phyloP scores from a whole-genome alignment of 1,284 basidiomycete species.

The Agaricales sp. region DNA sequence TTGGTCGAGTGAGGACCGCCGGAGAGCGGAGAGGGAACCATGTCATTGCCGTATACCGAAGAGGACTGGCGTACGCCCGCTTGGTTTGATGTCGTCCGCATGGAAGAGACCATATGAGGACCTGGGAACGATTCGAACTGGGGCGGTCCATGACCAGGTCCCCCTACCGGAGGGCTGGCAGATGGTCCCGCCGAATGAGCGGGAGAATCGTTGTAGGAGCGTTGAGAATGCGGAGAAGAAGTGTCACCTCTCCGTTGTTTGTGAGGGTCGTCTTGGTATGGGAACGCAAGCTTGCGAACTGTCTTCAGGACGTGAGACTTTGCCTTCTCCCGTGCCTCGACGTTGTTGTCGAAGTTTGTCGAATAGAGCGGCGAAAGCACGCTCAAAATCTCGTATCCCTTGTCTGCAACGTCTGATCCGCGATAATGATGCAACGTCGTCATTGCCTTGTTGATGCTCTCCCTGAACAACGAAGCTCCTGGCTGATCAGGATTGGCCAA shows the following conservation, averaged over 20 bases:
- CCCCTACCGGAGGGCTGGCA: constrained; percentile 27
- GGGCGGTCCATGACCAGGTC: constrained; percentile 14
- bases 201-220: background rate
- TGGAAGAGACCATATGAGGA: constrained; percentile 22
- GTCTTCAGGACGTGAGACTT: constrained; percentile 48
- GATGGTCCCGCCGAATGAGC: constrained; percentile 29
- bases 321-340: constrained; percentile 45
- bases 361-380: constrained; percentile 63
- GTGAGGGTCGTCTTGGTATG: constrained; percentile 51
- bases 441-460: constrained; percentile 60
- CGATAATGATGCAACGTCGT: constrained; percentile 51
- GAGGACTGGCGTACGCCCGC: constrained; percentile 9
- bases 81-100: constrained; percentile 19
- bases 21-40: background rate
- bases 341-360: constrained; percentile 39
- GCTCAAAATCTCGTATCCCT: constrained; percentile 56
- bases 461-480: constrained; percentile 59
- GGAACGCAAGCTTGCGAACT: constrained; percentile 67
- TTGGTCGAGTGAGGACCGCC: background rate
- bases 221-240: background rate
- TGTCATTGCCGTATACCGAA: background rate
- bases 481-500: constrained; percentile 69
- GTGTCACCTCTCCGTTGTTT: background rate
- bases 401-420: constrained; percentile 58
- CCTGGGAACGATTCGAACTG: constrained; percentile 24